phyloP scores from a whole-genome alignment of 805 yeast genomes.

The Cyberlindnera nakhonratchasimensis region DNA sequence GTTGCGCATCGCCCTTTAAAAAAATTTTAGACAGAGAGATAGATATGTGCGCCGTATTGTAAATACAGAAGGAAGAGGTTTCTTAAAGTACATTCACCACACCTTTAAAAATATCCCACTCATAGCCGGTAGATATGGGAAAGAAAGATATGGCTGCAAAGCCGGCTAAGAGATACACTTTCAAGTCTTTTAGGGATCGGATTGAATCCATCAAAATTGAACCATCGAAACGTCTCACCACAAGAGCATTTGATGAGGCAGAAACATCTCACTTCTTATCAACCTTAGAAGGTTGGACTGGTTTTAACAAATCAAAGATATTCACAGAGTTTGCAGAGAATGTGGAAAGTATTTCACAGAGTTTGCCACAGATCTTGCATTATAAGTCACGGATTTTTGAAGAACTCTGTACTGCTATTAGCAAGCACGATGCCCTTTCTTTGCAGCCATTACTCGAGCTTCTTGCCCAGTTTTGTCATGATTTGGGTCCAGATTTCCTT shows the following conservation, averaged over 20 bases:
- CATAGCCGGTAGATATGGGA: conserved; percentile 9
- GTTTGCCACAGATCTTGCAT: conserved; percentile 77
- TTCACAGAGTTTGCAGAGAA: conserved; percentile 62
- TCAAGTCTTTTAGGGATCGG: conserved; percentile 76
- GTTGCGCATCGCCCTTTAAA: conserved; percentile 5
- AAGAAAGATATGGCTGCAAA: conserved; percentile 43
- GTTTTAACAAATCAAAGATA: conserved; percentile 70
- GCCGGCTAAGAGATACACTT: conserved; percentile 52
- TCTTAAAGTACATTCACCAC: background rate
- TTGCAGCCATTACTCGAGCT: conserved; percentile 79
- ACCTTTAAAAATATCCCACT: background rate
- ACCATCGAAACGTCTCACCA: conserved; percentile 54
- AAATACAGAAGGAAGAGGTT: background rate
- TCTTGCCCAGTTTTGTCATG: conserved; percentile 83
- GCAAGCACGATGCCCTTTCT: conserved; percentile 61
- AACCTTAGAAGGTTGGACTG: conserved; percentile 82
- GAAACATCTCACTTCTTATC: conserved; percentile 77
- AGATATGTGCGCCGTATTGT: too few species aligned
- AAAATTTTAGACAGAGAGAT: conserved; percentile 4
- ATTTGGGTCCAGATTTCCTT: conserved; percentile 87
- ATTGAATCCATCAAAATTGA: conserved; percentile 82
- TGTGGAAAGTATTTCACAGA: conserved; percentile 53
- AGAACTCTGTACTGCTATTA: conserved; percentile 44
- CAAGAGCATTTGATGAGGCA: conserved; percentile 63
- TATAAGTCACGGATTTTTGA: conserved; percentile 63